Evolutionary conservation across 2,329 filamentous ascomycete genomes (phyloP), one percentile per base, ranked within the genome.

Genomic region (Colletotrichum incanum): DNA sequence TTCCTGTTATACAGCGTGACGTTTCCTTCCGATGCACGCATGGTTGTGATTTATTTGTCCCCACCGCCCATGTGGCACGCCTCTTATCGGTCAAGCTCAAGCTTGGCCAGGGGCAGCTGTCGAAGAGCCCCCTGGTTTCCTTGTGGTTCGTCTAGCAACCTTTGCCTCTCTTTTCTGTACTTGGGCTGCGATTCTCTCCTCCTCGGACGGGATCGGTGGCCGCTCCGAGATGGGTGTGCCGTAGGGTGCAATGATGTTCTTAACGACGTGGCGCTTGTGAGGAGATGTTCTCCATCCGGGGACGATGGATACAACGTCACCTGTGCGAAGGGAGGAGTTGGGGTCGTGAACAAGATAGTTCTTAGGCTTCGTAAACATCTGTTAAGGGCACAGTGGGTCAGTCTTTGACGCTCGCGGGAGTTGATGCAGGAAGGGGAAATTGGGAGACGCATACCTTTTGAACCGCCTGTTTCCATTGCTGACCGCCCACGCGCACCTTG

Each of bases 271-370:
- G 34, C 90, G 89, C 76, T 95, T 94, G 74, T 86, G 84, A 74
- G 90, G 90, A 50, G 89, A 91, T 8, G 89, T 89, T 64, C 90
- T 89, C 87, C 88, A 91, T 68, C 91, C 91, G 6, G 90, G 87
- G 9, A 86, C 85, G 76, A 96, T 93, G 74, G 90, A 87, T 37
- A 96, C 90, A 3, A 96, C 89, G 80, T 96, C 94, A 78, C 94
- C 94, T 62, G 89, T 88, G 70, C 91, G 88, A 47, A 95, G 87
- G 34, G 93, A 94, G 76, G 91, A 89, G 80, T 90, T 90, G 37
- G 94, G 94, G 81, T 96, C 94, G 84, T 94, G 93, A 47, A 95
- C 93, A 39, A 96, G 89, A 79, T 92, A 88, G 75, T 90, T 88
- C 75, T 87, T 85, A 28, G 89, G 88, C 55, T 88, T 84, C 77